Conservation (phyloP, 2,329 filamentous ascomycete species). For the Chrysosphaeria jannelii region DNA sequence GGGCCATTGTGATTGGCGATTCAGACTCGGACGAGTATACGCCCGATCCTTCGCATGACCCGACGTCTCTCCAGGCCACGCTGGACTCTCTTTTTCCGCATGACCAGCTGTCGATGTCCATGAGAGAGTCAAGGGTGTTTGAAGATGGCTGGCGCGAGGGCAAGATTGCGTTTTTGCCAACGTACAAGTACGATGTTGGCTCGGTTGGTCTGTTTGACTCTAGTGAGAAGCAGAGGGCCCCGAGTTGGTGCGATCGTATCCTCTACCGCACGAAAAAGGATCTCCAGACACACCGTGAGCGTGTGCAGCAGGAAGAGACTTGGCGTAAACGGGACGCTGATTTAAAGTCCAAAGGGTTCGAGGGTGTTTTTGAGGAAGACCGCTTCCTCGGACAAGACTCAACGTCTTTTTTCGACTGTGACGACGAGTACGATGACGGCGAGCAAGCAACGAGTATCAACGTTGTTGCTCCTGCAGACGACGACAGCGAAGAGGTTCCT, state of each 20-base stretch:
- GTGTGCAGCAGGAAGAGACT: slow-evolving; percentile 36
- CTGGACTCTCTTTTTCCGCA: slow-evolving; percentile 65
- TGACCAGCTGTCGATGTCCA: slow-evolving; percentile 54
- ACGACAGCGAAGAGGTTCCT: slow-evolving; percentile 1
- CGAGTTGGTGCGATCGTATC: slow-evolving; percentile 93
- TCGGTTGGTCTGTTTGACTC: slow-evolving; percentile 79
- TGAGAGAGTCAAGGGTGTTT: slow-evolving; percentile 49
- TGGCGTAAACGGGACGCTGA: slow-evolving; percentile 49
- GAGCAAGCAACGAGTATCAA: background rate
- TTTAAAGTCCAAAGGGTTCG: slow-evolving; percentile 54
- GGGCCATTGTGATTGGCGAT: too few relatives aligned
- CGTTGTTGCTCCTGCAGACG: slow-evolving; percentile 5
- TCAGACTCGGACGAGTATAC: slow-evolving; percentile 31
- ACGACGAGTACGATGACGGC: slow-evolving; percentile 26
- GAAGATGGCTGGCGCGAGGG: slow-evolving; percentile 85
- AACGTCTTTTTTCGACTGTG: slow-evolving; percentile 48
- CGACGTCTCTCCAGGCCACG: slow-evolving; percentile 65
- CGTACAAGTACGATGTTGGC: slow-evolving; percentile 96
- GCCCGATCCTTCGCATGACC: slow-evolving; percentile 43
- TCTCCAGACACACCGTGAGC: slow-evolving; percentile 17
- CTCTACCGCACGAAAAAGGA: slow-evolving; percentile 53
- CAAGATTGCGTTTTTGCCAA: slow-evolving; percentile 61
- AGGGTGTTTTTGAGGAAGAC: slow-evolving; percentile 44
- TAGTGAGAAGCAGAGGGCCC: slow-evolving; percentile 73
- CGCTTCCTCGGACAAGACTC: too few relatives aligned